Evolutionary conservation across 2,329 filamentous ascomycete species (phyloP), one percentile per base, ranked within the genome.

Genomic region (Xylariaceae sp.): DNA sequence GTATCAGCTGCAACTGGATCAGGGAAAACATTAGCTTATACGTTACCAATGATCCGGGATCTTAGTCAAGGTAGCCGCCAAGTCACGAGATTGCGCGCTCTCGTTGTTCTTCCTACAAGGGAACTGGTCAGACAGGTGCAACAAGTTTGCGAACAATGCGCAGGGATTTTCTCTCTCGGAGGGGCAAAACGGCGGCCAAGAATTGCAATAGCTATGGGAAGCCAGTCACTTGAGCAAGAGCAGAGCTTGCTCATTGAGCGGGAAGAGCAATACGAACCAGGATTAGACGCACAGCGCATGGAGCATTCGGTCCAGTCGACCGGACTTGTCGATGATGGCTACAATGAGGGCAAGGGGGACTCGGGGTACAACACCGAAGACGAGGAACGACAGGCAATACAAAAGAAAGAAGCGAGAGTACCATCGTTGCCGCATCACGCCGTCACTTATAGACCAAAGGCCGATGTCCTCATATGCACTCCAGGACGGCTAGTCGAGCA

Each of bases 1-100:
- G 85, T 99, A 2, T 94, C 90, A 7, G 94, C 95, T 0, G 88
- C 92, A 1, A 99, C 94, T 0, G 94, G 94, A 9, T 97, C 94
- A 0, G 94, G 94, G 49, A 99, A 99, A 66, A 99, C 94, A 0
- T 69, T 99, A 14, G 87, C 92, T 0, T 99, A 99, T 62, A 82
- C 92, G 0, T 73, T 99, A 2, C 94, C 94, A 0, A 83, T 99
- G 51, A 79, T 95, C 4, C 82, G 90, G 41, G 84, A 86, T 44
- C 73, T 99, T 43, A 85, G 86, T 57, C 75, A 80, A 31, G 78
- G 79, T 12, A 64, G 58, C 40, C 58, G 71, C 72, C 18, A 76
- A 83, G 11, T 57, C 27, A 87, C 86, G 0, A 80, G 81, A 48
- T 71, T 99, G 9, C 81, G 88, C 36, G 91, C 86, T 1, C 69